Evolutionary conservation across 1,139 yeast species (phyloP), one percentile per base, ranked within the genome.

Genomic region (Nakaseomyces nivariensis): DNA sequence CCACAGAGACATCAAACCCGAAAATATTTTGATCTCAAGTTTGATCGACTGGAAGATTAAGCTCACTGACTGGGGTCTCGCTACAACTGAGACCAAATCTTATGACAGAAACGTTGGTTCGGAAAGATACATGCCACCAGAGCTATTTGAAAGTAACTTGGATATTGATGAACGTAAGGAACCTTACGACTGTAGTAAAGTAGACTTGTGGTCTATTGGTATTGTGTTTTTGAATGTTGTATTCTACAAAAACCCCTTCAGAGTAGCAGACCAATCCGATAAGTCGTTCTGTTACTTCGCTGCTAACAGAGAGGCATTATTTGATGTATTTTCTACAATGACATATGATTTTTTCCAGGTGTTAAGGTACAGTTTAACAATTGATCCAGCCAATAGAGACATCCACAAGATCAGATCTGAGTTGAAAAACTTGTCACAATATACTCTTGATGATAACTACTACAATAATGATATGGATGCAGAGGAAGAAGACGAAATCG

Each of bases 51-150:
- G 87, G 85, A 73, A 83, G 32, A 81, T 88, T 59, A 87, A 86
- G 64, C 72, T 88, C 49, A 87, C 95, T 51, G 96, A 88, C 69
- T 88, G 95, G 92, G 96, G 96, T 3, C 73, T 88, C 60, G 95
- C 96, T 2, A 84, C 97, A 2, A 79, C 85, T 17, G 72, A 75
- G 32, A 70, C 71, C 48, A 69, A 70, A 44, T 82, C 89, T 59
- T 69, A 77, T 42, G 97, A 90, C 61, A 86, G 89, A 66, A 96
- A 90, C 56, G 86, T 90, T 52, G 98, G 98, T 26, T 82, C 92
- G 47, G 97, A 90, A 67, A 75, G 97, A 53, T 92, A 92, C 67
- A 92, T 92, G 98, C 96, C 97, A 0, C 98, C 98, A 0, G 98
- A 92, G 64, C 72, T 90, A 49, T 79, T 85, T 61, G 88, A 83